These are phyloP conservation scores for Suillus paluster DNA, from an alignment of 768 basidiomycete genomes.

Conservation along the genomic window DNA sequence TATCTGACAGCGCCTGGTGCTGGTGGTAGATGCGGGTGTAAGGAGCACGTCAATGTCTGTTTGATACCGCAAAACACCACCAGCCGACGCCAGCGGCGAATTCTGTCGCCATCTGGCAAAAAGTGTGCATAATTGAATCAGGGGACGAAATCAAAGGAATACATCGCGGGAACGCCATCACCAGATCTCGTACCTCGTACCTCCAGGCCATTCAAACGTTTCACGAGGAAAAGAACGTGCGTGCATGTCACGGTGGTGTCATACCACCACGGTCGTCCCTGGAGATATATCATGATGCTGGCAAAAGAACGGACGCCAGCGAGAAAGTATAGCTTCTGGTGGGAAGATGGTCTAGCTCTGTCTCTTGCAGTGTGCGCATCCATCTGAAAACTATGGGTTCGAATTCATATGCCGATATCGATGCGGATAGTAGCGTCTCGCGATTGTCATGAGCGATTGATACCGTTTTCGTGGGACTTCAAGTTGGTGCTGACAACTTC, in stretches of 20 bases:
- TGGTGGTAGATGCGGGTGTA: not conserved
- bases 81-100: not conserved
- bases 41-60: not conserved
- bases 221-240: not conserved
- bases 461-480: not conserved
- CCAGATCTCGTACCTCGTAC: not conserved
- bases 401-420: too few relatives aligned
- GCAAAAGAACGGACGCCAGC: not conserved
- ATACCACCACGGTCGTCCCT: not conserved
- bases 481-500: not conserved
- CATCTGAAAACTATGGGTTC: not conserved
- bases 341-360: not conserved
- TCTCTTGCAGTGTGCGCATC: not conserved
- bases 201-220: not conserved
- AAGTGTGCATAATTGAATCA: not conserved
- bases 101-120: not conserved
- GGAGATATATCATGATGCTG: not conserved
- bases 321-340: not conserved
- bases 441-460: too few relatives aligned
- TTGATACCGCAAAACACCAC: not conserved
- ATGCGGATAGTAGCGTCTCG: not conserved
- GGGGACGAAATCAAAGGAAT: not conserved
- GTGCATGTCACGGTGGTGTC: not conserved
- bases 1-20: not conserved
- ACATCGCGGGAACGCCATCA: too few relatives aligned